These are phyloP conservation scores for Chlorella sp. DNA, from an alignment of 139 green algal genomes.

Conservation along the genomic window DNA sequence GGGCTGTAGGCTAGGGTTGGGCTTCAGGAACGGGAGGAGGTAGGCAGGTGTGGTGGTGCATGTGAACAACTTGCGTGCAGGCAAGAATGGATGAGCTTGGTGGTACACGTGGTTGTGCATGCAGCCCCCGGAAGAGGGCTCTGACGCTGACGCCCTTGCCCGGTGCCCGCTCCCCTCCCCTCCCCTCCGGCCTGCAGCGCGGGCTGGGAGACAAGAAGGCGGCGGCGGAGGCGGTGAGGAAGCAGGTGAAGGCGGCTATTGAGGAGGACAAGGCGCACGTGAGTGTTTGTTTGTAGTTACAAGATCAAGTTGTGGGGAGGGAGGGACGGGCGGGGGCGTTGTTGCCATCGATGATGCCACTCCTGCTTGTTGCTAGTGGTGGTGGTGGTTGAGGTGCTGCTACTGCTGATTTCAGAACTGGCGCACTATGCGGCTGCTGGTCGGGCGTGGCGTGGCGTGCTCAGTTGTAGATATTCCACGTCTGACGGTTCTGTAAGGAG, in stretches of 20 bases:
- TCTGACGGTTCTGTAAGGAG: no score
- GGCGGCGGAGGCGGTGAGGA: constrained; percentile 4
- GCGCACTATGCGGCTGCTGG: neutral
- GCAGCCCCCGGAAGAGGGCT: no score
- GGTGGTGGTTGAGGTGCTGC: neutral
- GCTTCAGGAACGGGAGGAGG: neutral
- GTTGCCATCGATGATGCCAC: neutral
- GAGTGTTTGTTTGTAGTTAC: neutral
- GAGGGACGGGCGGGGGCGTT: neutral
- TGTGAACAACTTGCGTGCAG: neutral
- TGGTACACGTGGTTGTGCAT: no score
- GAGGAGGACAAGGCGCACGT: constrained; percentile 28
- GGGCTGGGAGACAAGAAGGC: constrained; percentile 29
- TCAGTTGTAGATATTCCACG: no score
- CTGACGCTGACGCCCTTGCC: no score
- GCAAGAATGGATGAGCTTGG: no score
- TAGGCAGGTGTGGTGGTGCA: neutral
- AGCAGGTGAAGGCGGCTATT: constrained; percentile 18
- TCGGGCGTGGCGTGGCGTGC: no score
- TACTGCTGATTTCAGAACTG: neutral
- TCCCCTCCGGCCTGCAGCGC: neutral
- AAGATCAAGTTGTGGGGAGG: no score
- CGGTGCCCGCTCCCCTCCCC: neutral
- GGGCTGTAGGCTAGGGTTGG: neutral
- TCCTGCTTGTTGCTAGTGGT: neutral